Evolutionary conservation across 2,329 filamentous ascomycete species (phyloP).

Genomic region (Trichoderma gracile): DNA sequence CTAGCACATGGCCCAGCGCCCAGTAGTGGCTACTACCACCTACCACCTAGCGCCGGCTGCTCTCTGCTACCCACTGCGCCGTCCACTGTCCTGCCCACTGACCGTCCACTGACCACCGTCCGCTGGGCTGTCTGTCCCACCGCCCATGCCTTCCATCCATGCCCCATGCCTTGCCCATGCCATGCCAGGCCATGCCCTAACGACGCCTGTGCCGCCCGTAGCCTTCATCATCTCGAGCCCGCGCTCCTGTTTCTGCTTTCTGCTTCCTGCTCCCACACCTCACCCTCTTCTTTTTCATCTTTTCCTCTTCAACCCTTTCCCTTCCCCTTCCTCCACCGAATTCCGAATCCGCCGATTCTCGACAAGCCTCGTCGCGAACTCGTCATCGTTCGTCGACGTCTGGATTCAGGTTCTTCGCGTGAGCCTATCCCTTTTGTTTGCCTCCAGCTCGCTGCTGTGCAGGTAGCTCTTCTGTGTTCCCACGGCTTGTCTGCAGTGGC

Average conservation of each 20-base stretch:
- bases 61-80: background rate
- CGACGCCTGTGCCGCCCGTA: constrained; percentile 26
- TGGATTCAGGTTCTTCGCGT: constrained; percentile 37
- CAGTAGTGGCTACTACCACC: background rate
- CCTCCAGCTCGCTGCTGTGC: constrained; percentile 36
- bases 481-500: constrained; percentile 25
- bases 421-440: constrained; percentile 34
- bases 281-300: constrained; percentile 23
- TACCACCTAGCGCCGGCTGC: constrained; percentile 8
- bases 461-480: constrained; percentile 32
- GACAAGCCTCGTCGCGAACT: constrained; percentile 40
- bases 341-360: constrained; percentile 42
- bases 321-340: constrained; percentile 34
- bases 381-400: constrained; percentile 32
- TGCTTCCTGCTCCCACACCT: constrained; percentile 20
- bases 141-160: constrained; percentile 4
- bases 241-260: constrained; percentile 7
- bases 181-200: constrained; percentile 2
- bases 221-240: constrained; percentile 20
- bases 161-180: constrained; percentile 6
- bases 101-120: background rate
- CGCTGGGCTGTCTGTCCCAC: constrained; percentile 8
- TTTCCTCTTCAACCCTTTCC: constrained; percentile 27
- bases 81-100: too few relatives aligned
- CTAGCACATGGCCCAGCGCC: background rate